These are phyloP conservation scores for Monosporozyma aquatica DNA, from an alignment of 805 yeast species.

Conservation along the genomic window DNA sequence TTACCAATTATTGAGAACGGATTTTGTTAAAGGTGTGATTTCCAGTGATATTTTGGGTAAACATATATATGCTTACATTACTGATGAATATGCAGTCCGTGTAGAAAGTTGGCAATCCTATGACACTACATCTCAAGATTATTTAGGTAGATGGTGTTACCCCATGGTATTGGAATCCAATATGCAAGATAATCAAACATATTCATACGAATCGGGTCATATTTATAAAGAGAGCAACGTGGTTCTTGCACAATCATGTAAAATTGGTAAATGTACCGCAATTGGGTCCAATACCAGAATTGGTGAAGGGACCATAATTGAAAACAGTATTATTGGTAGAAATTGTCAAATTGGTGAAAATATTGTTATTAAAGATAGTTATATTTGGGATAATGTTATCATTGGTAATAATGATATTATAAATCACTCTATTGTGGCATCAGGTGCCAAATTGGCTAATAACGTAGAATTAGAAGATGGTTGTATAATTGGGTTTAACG, in stretches of 20 bases:
- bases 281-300: conserved; percentile 71
- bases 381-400: conserved; percentile 76
- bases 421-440: conserved; percentile 62
- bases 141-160: conserved; percentile 84
- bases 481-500: conserved; percentile 70
- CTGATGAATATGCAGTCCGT: conserved; percentile 82
- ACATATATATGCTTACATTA: conserved; percentile 79
- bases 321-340: conserved; percentile 74
- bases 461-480: conserved; percentile 54
- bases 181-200: conserved; percentile 59
- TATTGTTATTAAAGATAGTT: conserved; percentile 62
- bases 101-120: conserved; percentile 94
- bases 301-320: conserved; percentile 62
- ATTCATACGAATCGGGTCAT: conserved; percentile 73
- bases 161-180: conserved; percentile 88
- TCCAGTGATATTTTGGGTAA: conserved; percentile 85
- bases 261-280: conserved; percentile 68
- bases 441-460: conserved; percentile 45
- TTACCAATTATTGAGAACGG: conserved; percentile 76
- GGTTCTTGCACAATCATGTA: conserved; percentile 89
- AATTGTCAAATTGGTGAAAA: conserved; percentile 76
- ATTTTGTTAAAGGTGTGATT: conserved; percentile 84
- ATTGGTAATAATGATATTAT: conserved; percentile 59
- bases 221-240: conserved; percentile 83
- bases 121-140: conserved; percentile 83